Percentiles rank a stretch among this genome's conserved stretches.
Evolutionary conservation across 2,329 filamentous ascomycete species (phyloP).

Genomic region (Samsoniella hepiali): DNA sequence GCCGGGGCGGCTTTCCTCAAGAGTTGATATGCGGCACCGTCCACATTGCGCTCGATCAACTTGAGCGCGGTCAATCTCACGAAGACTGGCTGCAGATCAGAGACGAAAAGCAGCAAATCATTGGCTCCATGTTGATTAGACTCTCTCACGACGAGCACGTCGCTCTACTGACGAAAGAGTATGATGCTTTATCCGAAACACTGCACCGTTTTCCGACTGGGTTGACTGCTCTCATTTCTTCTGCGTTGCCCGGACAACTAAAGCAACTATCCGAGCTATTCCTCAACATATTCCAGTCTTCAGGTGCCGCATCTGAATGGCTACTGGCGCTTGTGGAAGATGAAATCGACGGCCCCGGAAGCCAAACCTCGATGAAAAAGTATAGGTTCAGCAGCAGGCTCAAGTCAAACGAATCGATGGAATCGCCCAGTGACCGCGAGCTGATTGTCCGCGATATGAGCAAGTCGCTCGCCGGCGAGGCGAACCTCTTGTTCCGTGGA

Average conservation of each 20-base stretch:
- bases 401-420: conserved; percentile 66
- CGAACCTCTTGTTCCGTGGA: conserved; percentile 90
- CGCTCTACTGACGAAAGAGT: conserved; percentile 82
- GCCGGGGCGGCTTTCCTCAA: conserved; percentile 36
- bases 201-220: conserved; percentile 81
- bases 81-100: conserved; percentile 86
- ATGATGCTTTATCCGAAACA: conserved; percentile 75
- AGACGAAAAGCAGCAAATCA: conserved; percentile 69
- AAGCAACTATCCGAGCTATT: conserved; percentile 80
- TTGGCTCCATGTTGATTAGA: conserved; percentile 83
- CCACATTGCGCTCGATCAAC: conserved; percentile 76
- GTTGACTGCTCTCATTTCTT: conserved; percentile 79
- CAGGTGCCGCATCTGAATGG: conserved; percentile 81
- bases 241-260: conserved; percentile 72
- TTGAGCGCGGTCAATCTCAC: conserved; percentile 72
- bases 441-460: conserved; percentile 72
- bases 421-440: conserved; percentile 63
- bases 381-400: conserved; percentile 68
- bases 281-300: conserved; percentile 93
- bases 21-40: conserved; percentile 66
- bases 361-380: conserved; percentile 72
- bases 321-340: conserved; percentile 90
- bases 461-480: conserved; percentile 78
- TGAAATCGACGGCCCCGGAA: conserved; percentile 90
- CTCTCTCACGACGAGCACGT: conserved; percentile 84